Evolutionary conservation across 2,329 filamentous ascomycete species (phyloP).

Genomic region (Phyllosticta citribraziliensis): DNA sequence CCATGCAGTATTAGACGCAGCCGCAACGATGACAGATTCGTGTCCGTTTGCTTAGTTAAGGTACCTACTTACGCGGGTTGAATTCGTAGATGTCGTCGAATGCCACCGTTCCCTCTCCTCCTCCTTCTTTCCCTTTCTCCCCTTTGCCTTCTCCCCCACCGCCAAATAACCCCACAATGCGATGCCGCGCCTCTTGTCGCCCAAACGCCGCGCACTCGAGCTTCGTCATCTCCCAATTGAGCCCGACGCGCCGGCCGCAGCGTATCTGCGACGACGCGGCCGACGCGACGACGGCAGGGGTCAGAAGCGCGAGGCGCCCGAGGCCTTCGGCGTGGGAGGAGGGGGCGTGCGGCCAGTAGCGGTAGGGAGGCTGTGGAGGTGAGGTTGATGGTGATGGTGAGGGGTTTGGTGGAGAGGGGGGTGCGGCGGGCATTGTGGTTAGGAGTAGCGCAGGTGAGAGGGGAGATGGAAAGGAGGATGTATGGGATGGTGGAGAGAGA

Average conservation of each 20-base stretch:
- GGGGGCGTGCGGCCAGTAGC: slow-evolving; percentile 39
- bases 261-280: slow-evolving; percentile 40
- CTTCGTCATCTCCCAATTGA: slow-evolving; percentile 34
- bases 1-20: no score
- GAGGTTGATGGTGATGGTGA: slow-evolving; percentile 35
- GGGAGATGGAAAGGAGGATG: no score
- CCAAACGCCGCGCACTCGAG: slow-evolving; percentile 45
- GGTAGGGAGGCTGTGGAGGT: slow-evolving; percentile 36
- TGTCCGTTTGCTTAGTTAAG: no score
- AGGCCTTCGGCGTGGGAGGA: slow-evolving; percentile 43
- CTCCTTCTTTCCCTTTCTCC: neutral
- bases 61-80: slow-evolving; percentile 15
- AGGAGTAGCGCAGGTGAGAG: no score
- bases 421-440: slow-evolving; percentile 35
- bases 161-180: slow-evolving; percentile 39
- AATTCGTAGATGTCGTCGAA: slow-evolving; percentile 24
- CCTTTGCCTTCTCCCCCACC: slow-evolving; percentile 15
- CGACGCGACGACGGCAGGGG: slow-evolving; percentile 32
- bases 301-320: slow-evolving; percentile 47
- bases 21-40: no score
- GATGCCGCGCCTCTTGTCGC: slow-evolving; percentile 41
- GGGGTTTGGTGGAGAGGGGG: slow-evolving; percentile 58
- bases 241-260: slow-evolving; percentile 27
- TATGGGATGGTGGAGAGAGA: no score
- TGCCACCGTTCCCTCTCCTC: slow-evolving; percentile 17